phyloP scores from a whole-genome alignment of 164 flowering plant genomes.

The Litsea cubeba region DNA sequence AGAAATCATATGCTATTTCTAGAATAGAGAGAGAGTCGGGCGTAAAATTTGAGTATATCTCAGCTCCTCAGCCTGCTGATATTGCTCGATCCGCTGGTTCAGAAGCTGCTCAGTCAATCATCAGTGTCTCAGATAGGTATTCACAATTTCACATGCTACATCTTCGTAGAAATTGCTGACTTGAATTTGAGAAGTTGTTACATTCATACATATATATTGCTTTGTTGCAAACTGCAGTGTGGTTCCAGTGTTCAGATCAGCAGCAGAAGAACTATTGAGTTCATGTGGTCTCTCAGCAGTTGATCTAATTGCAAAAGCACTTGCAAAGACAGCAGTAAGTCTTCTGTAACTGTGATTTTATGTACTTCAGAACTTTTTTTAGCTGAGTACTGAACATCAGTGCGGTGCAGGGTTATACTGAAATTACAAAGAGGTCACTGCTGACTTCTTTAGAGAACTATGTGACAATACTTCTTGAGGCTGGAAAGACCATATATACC shows the following conservation, averaged over 20 bases:
- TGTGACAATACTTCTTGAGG: constrained; percentile 73
- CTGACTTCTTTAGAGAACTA: constrained; percentile 71
- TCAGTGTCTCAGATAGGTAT: constrained; percentile 77
- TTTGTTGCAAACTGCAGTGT: constrained; percentile 50
- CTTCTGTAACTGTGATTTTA: neutral
- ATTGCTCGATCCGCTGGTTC: constrained; percentile 77
- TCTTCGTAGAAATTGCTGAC: neutral
- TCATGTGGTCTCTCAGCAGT: constrained; percentile 63
- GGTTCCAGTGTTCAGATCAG: constrained; percentile 78
- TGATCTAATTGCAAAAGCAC: constrained; percentile 90
- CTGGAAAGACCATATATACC: constrained; percentile 63
- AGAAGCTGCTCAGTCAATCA: constrained; percentile 65
- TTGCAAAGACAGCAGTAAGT: constrained; percentile 86
- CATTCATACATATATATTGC: neutral
- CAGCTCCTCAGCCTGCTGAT: constrained; percentile 89
- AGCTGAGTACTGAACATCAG: neutral
- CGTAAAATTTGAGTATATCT: constrained; percentile 81
- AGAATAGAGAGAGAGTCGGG: constrained; percentile 86
- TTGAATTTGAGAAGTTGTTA: neutral
- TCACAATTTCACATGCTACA: neutral
- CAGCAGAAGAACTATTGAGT: constrained; percentile 74
- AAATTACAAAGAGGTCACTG: constrained; percentile 80
- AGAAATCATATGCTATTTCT: constrained; percentile 48
- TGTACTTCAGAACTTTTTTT: neutral
- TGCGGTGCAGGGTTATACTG: constrained; percentile 81